Evolutionary conservation across 495 filamentous ascomycete species (phyloP), one percentile per base, ranked within the genome.

Genomic region (Hypoxylon trugodes): DNA sequence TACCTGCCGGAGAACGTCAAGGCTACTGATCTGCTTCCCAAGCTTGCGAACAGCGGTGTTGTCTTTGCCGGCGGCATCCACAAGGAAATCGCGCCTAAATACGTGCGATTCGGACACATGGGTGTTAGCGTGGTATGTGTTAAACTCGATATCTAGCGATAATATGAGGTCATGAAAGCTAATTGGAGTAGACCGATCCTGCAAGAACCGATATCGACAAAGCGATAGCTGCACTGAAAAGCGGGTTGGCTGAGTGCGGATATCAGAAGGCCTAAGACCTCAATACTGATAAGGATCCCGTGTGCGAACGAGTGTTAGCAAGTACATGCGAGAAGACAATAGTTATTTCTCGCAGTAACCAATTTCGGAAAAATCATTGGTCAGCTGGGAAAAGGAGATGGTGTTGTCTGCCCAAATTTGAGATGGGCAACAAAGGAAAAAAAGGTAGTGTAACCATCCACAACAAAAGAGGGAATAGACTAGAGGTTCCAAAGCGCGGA

Each of bases 1-100:
- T 97, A 94, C 75, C 84, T 98, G 43, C 95, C 95, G 2, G 90
- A 97, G 51, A 88, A 82, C 25, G 81, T 98, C 24, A 83, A 87
- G 59, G 86, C 88, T 9, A 81, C 92, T 3, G 90, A 96, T 49
- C 77, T 98, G 9, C 79, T 98, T 40, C 94, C 95, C 3, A 92
- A 87, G 61, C 79, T 98, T 53, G 73, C 93, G 56, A 93, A 93
- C 78, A 94, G 89, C 72, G 93, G 92, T 10, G 92, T 98, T 5
- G 86, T 98, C 49, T 97, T 97, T 69, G 95, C 95, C 48, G 94
- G 90, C 45, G 95, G 95, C 57, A 82, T 98, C 73, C 95, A 98
- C 79, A 97, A 94, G 82, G 82, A 83, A 70, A 84, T 86, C 55
- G 81, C 75, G 2, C 42, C 81, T 32, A 85, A 83, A 73, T 86